These are phyloP conservation scores for Vararia minispora DNA, from an alignment of 768 basidiomycete genomes.

Conservation along the genomic window DNA sequence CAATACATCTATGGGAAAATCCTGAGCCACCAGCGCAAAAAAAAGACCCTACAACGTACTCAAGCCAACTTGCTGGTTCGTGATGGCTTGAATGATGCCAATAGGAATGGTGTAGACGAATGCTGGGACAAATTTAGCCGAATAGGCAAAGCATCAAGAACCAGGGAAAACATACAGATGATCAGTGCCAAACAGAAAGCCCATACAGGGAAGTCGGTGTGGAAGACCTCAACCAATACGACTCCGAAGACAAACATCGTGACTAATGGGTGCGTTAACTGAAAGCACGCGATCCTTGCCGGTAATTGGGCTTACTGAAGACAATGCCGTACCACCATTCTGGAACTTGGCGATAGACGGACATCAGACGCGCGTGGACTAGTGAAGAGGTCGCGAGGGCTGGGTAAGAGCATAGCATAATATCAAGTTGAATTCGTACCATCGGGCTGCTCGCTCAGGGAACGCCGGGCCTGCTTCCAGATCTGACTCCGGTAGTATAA, in stretches of 20 bases:
- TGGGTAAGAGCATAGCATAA: too few species aligned
- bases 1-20: too few species aligned
- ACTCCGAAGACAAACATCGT: constrained; percentile 51
- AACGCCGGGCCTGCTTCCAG: constrained; percentile 26
- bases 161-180: constrained; percentile 17
- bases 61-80: constrained; percentile 61
- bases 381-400: too few species aligned
- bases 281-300: neutral
- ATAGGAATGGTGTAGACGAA: constrained; percentile 65
- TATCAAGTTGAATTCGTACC: too few species aligned
- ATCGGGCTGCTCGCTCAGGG: constrained; percentile 33
- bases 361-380: constrained; percentile 37
- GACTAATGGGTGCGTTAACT: constrained; percentile 19
- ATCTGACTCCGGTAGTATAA: constrained; percentile 32
- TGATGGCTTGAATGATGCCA: constrained; percentile 69
- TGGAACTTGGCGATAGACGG: constrained; percentile 22
- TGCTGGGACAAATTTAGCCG: constrained; percentile 19
- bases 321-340: constrained; percentile 37
- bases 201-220: constrained; percentile 53
- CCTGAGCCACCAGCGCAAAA: constrained; percentile 9
- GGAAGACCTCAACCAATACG: constrained; percentile 48
- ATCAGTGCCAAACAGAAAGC: constrained; percentile 41
- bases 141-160: neutral
- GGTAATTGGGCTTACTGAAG: constrained; percentile 19
- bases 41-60: constrained; percentile 24